Conservation (phyloP, 345 rosid genomes). For the Citrus glauca region DNA sequence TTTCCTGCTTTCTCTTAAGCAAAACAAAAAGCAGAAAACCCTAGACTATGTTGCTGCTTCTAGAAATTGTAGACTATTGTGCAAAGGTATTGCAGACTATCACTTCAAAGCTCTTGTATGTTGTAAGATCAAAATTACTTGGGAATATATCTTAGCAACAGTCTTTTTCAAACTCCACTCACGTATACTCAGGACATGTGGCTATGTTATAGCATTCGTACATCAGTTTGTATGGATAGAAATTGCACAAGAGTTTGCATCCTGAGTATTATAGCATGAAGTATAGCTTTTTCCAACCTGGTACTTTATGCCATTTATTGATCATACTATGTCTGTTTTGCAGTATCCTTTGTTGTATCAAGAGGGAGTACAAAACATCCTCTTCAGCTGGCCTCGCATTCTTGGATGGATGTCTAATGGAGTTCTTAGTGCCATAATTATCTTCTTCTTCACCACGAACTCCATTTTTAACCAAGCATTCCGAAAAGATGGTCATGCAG, state of each 20-base stretch:
- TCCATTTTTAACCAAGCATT: conserved; percentile 58
- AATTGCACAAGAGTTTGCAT: neutral
- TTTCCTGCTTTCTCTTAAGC: neutral
- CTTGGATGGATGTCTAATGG: conserved; percentile 94
- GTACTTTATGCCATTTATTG: neutral
- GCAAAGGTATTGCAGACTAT: conserved; percentile 1
- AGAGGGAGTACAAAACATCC: conserved; percentile 74
- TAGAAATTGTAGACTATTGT: neutral
- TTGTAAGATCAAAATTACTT: neutral
- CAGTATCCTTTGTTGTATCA: conserved; percentile 74
- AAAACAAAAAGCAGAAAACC: neutral
- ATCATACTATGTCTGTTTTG: neutral
- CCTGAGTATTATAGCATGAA: neutral
- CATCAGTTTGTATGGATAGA: neutral
- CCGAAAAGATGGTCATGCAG: conserved; percentile 66
- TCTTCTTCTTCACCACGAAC: conserved; percentile 67
- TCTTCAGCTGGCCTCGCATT: conserved; percentile 81
- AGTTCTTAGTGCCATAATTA: conserved; percentile 65
- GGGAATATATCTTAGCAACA: neutral
- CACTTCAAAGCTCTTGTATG: neutral
- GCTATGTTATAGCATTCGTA: neutral
- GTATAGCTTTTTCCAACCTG: neutral
- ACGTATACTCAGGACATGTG: neutral
- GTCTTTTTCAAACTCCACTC: neutral
- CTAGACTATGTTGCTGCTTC: neutral